Percentiles rank a stretch among this genome's conserved stretches.
These are phyloP conservation scores for Fusarium setosum DNA, from an alignment of 2,329 filamentous ascomycete species.

Conservation along the genomic window DNA sequence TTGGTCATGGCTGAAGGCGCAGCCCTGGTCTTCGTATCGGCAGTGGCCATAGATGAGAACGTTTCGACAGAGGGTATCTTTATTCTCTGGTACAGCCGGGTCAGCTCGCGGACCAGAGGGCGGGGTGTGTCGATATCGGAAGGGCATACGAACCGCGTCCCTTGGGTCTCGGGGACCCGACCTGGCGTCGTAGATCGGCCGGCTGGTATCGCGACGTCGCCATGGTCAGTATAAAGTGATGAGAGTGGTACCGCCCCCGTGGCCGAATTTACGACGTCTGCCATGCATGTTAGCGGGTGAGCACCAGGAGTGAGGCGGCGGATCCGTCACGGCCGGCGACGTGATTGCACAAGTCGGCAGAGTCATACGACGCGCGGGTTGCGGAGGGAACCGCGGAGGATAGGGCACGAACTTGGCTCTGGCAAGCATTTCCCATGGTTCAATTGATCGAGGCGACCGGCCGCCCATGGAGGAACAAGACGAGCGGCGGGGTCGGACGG, in stretches of 20 bases:
- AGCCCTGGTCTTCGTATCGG: constrained; percentile 91
- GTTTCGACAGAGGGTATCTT: constrained; percentile 92
- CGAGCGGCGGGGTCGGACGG: constrained; percentile 30
- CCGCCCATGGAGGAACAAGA: constrained; percentile 55
- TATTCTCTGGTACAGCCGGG: constrained; percentile 69
- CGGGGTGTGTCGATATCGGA: constrained; percentile 7
- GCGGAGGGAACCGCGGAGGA: constrained; percentile 25
- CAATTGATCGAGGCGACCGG: constrained; percentile 54
- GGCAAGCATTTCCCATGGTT: constrained; percentile 61
- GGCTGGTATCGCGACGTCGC: constrained; percentile 58
- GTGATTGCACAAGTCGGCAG: background rate
- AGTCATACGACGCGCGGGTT: constrained; percentile 9
- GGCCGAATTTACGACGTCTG: constrained; percentile 58
- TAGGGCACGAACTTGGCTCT: constrained; percentile 55
- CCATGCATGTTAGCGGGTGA: constrained; percentile 28
- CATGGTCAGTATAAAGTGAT: constrained; percentile 52
- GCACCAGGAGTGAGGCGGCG: background rate
- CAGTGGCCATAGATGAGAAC: constrained; percentile 94
- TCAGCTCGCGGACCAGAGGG: constrained; percentile 23
- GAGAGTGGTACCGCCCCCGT: constrained; percentile 46
- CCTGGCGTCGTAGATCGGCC: constrained; percentile 62
- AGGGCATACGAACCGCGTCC: constrained; percentile 59
- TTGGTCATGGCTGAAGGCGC: constrained; percentile 89
- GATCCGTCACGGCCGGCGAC: background rate
- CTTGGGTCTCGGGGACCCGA: constrained; percentile 68